Conservation (phyloP, 2,329 filamentous ascomycete genomes). For the Fusarium aywerte region DNA sequence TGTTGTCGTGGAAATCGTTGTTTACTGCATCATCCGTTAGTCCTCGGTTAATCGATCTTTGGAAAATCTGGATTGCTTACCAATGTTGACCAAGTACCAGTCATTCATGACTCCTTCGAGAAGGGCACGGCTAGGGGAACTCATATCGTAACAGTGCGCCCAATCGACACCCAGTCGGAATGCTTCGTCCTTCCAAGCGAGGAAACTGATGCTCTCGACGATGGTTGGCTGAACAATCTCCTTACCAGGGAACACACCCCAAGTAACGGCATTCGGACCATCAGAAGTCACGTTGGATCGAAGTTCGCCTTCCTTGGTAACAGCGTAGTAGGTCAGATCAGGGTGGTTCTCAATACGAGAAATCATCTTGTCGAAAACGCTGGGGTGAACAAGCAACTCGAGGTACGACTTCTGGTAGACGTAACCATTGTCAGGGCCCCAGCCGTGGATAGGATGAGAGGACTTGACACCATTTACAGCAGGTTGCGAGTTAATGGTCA, state of each 20-base stretch:
- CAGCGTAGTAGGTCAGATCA: constrained; percentile 93
- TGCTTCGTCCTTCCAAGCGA: constrained; percentile 98
- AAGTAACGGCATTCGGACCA: constrained; percentile 97
- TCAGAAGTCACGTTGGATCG: constrained; percentile 86
- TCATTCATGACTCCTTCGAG: constrained; percentile 86
- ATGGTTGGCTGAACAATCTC: constrained; percentile 99
- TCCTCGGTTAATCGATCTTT: neutral
- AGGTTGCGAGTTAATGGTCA: constrained; percentile 98
- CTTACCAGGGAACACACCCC: constrained; percentile 98
- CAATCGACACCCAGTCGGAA: constrained; percentile 93
- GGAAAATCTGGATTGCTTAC: constrained; percentile 60
- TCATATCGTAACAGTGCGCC: constrained; percentile 87
- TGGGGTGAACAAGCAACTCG: constrained; percentile 86
- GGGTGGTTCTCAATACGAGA: constrained; percentile 79
- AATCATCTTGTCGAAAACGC: constrained; percentile 80
- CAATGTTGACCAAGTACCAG: constrained; percentile 96
- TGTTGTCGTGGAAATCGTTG: constrained; percentile 92
- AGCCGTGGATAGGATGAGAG: constrained; percentile 86
- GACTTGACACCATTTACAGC: constrained; percentile 93
- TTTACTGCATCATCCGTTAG: constrained; percentile 70
- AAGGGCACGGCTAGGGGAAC: constrained; percentile 79
- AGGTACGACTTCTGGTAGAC: constrained; percentile 99
- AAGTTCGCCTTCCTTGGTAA: constrained; percentile 83
- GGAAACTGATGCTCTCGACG: constrained; percentile 95
- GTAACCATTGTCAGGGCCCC: constrained; percentile 94